Evolutionary conservation across 257 asterid species (phyloP), one percentile per base, ranked within the genome.

Genomic region (Fraxinus americana): DNA sequence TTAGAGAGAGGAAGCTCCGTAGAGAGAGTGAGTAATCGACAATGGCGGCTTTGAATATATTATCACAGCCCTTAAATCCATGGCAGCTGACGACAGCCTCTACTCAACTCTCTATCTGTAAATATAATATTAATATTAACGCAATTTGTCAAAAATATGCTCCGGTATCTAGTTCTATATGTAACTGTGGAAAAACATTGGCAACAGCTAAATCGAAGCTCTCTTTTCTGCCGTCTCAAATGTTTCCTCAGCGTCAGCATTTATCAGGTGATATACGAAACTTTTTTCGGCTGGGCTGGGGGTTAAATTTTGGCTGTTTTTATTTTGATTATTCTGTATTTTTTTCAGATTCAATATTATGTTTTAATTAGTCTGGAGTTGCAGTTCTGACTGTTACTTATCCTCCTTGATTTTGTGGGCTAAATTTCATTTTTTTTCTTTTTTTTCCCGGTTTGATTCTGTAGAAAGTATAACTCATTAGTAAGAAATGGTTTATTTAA

Each of bases 1-100:
- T 35, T 30, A 13, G 52, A 17, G 70, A 67, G 76, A 30, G 50
- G 2, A 11, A 43, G 50, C 16, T 43, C 50, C 13, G 50, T 43
- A 43, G 50, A 43, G 54, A 79, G 72, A 34, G 67, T 65, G 85
- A 48, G 35, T 43, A 25, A 59, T n/a, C 82, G 85, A 77, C 89
- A 80, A 93, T 90, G 98, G 95, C 95, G 84, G 95, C 84, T 66
- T 74, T 88, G 83, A 88, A 88, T 76, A 84, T 87, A 71, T 72
- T 87, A 52, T 89, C 90, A 77, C 91, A 86, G 83, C 86, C 91
- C 32, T 63, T 85, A 63, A 85, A 72, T 23, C 75, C 90, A 27
- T 45, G 75, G 48, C 77, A 52, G 89, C 84, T 79, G 74, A 77
- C 91, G 50, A 80, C 88, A 75, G n/a, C 89, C 1, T 75, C 90